Percentiles rank a stretch among this genome's conserved stretches.
Conservation (phyloP, 768 basidiomycete species). For the Chiua virens region DNA sequence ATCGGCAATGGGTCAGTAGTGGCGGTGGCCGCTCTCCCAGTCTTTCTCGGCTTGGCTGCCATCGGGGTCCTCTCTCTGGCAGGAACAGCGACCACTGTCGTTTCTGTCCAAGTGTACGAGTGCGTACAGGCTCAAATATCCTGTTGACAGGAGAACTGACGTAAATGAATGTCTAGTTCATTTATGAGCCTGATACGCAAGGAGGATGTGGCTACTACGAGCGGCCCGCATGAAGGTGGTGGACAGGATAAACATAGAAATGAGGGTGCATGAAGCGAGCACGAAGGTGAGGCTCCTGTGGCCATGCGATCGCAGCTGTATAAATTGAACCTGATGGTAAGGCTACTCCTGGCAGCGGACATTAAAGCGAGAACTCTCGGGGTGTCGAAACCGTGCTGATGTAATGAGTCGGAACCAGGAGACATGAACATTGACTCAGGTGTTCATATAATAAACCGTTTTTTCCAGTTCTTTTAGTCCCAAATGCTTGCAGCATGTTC, state of each 20-base stretch:
- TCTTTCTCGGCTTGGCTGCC: slow-evolving; percentile 2
- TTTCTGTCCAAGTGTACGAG: too few relatives aligned
- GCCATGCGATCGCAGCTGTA: neutral
- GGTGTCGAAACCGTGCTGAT: too few relatives aligned
- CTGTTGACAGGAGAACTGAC: too few relatives aligned
- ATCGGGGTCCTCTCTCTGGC: neutral
- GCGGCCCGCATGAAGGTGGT: neutral
- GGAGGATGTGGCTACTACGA: neutral
- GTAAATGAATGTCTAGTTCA: neutral
- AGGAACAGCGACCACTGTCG: too few relatives aligned
- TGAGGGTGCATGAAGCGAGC: neutral
- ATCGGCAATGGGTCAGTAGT: neutral
- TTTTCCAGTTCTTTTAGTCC: too few relatives aligned
- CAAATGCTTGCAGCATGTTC: too few relatives aligned
- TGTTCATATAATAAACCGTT: too few relatives aligned
- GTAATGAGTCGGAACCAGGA: too few relatives aligned
- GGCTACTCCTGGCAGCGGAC: neutral
- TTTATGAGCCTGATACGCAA: neutral
- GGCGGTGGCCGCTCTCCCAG: neutral
- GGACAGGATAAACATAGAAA: neutral
- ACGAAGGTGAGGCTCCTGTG: neutral
- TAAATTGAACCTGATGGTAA: neutral
- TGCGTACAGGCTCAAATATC: too few relatives aligned
- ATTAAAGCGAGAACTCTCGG: neutral
- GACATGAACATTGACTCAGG: too few relatives aligned